Conservation (phyloP, 2,329 filamentous ascomycete genomes). For the Dendryphion nanum region DNA sequence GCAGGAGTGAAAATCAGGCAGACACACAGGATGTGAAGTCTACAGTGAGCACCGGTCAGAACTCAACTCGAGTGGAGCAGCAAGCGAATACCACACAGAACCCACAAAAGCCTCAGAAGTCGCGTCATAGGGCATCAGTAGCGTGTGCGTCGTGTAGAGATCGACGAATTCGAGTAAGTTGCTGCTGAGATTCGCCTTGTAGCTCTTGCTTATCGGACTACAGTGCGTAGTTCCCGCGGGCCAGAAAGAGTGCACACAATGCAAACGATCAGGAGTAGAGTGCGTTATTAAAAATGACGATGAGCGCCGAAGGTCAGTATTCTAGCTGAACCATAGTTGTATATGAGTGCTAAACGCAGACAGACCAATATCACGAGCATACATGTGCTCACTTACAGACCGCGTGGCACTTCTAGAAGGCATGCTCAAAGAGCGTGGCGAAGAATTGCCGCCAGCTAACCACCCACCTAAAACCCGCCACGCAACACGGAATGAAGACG, state of each 20-base stretch:
- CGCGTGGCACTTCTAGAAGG: slow-evolving; percentile 53
- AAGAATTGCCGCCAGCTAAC: slow-evolving; percentile 50
- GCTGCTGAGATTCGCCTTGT: not conserved
- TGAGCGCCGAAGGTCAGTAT: slow-evolving; percentile 52
- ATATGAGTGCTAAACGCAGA: not conserved
- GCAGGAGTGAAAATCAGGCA: slow-evolving; percentile 12
- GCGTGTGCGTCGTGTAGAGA: slow-evolving; percentile 56
- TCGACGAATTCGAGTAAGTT: slow-evolving; percentile 41
- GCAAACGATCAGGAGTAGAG: slow-evolving; percentile 50
- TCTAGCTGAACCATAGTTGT: not conserved
- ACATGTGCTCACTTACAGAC: slow-evolving; percentile 58
- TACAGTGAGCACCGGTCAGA: slow-evolving; percentile 10
- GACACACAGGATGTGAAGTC: slow-evolving; percentile 15
- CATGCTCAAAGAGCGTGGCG: slow-evolving; percentile 52
- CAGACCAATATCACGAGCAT: slow-evolving; percentile 58
- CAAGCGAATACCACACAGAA: slow-evolving; percentile 11
- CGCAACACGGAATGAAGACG: slow-evolving; percentile 31
- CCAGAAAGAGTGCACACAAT: slow-evolving; percentile 53
- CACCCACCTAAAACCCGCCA: slow-evolving; percentile 54
- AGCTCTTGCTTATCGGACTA: slow-evolving; percentile 8
- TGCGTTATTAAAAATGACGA: slow-evolving; percentile 60
- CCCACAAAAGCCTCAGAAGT: slow-evolving; percentile 25
- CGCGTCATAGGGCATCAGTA: slow-evolving; percentile 50
- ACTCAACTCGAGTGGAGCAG: slow-evolving; percentile 2
- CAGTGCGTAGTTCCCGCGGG: slow-evolving; percentile 57